A percentile compares a stretch with the other conserved stretches of the same genome.
These are phyloP conservation scores for Hypoxylon fuscum DNA, from an alignment of 495 filamentous ascomycete genomes.

Conservation along the genomic window DNA sequence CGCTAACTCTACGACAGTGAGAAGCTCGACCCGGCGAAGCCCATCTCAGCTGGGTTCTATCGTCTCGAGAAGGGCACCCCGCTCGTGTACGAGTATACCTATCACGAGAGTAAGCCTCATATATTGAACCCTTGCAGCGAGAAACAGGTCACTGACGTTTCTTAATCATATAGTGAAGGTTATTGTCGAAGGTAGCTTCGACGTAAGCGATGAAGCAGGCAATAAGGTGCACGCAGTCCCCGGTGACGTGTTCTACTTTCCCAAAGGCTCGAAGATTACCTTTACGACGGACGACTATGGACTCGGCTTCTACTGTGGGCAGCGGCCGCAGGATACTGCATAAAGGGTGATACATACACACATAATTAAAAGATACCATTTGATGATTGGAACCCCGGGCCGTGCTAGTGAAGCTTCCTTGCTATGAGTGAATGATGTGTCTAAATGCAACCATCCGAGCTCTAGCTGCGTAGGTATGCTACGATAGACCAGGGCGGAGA, in stretches of 20 bases:
- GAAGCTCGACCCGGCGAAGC: slow-evolving; percentile 65
- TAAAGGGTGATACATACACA: slow-evolving; percentile 1
- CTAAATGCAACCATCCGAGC: too few species aligned
- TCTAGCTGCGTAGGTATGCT: too few species aligned
- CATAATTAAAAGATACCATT: too few species aligned
- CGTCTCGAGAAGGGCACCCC: slow-evolving; percentile 77
- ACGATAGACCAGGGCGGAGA: neutral
- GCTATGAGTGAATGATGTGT: too few species aligned
- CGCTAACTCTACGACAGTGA: slow-evolving; percentile 50
- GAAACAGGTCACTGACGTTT: neutral
- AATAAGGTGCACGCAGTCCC: slow-evolving; percentile 71
- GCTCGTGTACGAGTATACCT: slow-evolving; percentile 77
- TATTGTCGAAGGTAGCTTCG: slow-evolving; percentile 78
- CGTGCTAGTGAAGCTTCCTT: too few species aligned
- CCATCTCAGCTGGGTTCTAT: slow-evolving; percentile 77
- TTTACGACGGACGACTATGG: slow-evolving; percentile 77
- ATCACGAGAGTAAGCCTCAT: slow-evolving; percentile 68
- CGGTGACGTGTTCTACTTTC: slow-evolving; percentile 81
- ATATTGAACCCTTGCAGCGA: slow-evolving; percentile 20
- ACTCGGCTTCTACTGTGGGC: slow-evolving; percentile 72
- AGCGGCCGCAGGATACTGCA: slow-evolving; percentile 36
- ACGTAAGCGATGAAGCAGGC: slow-evolving; percentile 74
- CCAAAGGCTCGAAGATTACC: slow-evolving; percentile 79
- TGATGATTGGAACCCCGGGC: too few species aligned
- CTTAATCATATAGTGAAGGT: slow-evolving; percentile 61